Percentiles rank a stretch among this genome's conserved stretches.
These are phyloP conservation scores for Talaromyces amestolkiae DNA, from an alignment of 2,329 filamentous ascomycete species.

Conservation along the genomic window DNA sequence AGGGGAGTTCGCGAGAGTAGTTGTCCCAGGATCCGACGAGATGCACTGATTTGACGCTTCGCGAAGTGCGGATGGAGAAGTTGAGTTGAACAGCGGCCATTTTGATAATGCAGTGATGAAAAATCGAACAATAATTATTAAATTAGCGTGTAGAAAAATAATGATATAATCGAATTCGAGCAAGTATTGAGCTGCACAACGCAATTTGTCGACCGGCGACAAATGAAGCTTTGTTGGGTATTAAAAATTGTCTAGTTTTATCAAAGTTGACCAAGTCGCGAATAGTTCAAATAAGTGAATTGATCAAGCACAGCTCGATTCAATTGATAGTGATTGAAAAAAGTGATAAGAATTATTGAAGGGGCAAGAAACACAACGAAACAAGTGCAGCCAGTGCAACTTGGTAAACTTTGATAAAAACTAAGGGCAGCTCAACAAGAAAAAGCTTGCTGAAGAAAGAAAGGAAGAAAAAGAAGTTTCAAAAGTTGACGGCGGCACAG, in stretches of 20 bases:
- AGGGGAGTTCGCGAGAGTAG: constrained; percentile 90
- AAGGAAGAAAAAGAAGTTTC: constrained; percentile 37
- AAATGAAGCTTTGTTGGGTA: constrained; percentile 15
- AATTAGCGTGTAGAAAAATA: neutral
- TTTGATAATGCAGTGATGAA: constrained; percentile 46
- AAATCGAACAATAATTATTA: constrained; percentile 27
- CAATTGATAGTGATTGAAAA: constrained; percentile 11
- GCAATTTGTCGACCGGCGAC: constrained; percentile 22
- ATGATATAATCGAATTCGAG: constrained; percentile 9
- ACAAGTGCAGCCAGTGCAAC: constrained; percentile 41
- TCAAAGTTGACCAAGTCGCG: constrained; percentile 16
- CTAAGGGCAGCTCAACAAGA: constrained; percentile 45
- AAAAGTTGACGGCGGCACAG: constrained; percentile 33
- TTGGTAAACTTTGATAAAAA: constrained; percentile 38
- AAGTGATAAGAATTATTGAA: constrained; percentile 26
- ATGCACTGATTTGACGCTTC: constrained; percentile 95
- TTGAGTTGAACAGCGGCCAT: constrained; percentile 93
- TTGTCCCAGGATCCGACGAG: constrained; percentile 98
- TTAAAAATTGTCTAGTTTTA: constrained; percentile 16
- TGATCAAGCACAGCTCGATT: constrained; percentile 24
- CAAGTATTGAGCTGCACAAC: constrained; percentile 21
- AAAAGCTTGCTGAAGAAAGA: constrained; percentile 66
- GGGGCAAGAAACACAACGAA: constrained; percentile 45
- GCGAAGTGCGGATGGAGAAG: constrained; percentile 92
- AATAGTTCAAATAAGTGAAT: constrained; percentile 13